A percentile compares a stretch with the other conserved stretches of the same genome.
Conservation (phyloP, 2,329 filamentous ascomycete species). For the Sporothrix phasma region DNA sequence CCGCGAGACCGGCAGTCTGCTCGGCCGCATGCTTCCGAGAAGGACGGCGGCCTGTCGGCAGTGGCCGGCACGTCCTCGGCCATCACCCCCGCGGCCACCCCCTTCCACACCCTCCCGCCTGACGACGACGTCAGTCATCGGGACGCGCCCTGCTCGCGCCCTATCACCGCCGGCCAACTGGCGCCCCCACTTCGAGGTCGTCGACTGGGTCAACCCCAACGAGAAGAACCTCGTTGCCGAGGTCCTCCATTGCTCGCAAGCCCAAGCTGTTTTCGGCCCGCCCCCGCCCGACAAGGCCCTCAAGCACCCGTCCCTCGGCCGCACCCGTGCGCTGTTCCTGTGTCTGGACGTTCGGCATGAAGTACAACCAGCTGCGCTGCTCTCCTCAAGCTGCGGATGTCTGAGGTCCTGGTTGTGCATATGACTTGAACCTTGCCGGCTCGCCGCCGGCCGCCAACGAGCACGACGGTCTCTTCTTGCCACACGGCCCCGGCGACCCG, state of each 20-base stretch:
- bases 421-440: slow-evolving; percentile 86
- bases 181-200: slow-evolving; percentile 58
- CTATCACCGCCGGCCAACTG: slow-evolving; percentile 31
- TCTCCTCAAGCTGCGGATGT: slow-evolving; percentile 83
- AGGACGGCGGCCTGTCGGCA: slow-evolving; percentile 34
- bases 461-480: slow-evolving; percentile 95
- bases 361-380: slow-evolving; percentile 95
- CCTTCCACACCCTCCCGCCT: neutral
- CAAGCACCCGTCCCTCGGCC: slow-evolving; percentile 77
- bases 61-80: slow-evolving; percentile 25
- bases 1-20: slow-evolving; percentile 88
- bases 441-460: slow-evolving; percentile 65
- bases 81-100: neutral
- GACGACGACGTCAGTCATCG: neutral
- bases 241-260: slow-evolving; percentile 79
- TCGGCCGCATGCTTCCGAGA: slow-evolving; percentile 80
- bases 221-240: slow-evolving; percentile 85
- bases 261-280: slow-evolving; percentile 80
- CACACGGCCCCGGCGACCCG: slow-evolving; percentile 94
- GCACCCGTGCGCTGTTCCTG: slow-evolving; percentile 74
- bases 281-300: slow-evolving; percentile 61
- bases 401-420: slow-evolving; percentile 87
- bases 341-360: slow-evolving; percentile 96
- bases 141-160: slow-evolving; percentile 26
- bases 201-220: slow-evolving; percentile 90